Evolutionary conservation across 2,329 filamentous ascomycete genomes (phyloP).

Genomic region (Plectosphaerella cucumerina): DNA sequence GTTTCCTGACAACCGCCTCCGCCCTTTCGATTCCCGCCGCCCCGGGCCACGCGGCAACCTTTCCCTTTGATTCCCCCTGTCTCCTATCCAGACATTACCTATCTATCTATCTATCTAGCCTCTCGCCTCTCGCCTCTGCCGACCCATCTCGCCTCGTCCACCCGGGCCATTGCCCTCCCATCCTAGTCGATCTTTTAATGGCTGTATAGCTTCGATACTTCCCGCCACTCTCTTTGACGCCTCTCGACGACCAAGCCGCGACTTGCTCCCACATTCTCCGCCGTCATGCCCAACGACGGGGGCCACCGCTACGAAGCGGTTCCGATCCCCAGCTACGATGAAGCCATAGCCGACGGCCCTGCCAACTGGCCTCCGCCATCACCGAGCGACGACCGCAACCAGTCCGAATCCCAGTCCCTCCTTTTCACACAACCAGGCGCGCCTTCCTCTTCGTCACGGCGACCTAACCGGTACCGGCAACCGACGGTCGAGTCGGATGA

Average conservation of each 20-base stretch:
- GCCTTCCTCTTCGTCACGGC: constrained; percentile 33
- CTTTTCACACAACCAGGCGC: constrained; percentile 50
- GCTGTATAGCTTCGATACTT: not conserved
- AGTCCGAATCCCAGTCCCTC: constrained; percentile 74
- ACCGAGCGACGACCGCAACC: constrained; percentile 53
- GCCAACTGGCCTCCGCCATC: constrained; percentile 24
- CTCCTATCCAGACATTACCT: too few species aligned
- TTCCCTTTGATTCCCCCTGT: too few species aligned
- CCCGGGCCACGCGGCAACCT: too few species aligned
- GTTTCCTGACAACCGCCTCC: too few species aligned
- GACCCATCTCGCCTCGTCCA: too few species aligned
- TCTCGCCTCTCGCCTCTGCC: too few species aligned
- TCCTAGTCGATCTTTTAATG: not conserved
- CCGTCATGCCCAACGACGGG: constrained; percentile 11
- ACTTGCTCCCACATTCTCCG: not conserved
- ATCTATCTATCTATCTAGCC: too few species aligned
- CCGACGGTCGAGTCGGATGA: constrained; percentile 79
- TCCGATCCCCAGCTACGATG: constrained; percentile 33
- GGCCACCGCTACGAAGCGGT: constrained; percentile 31
- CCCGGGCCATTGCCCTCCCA: not conserved
- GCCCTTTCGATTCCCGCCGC: too few species aligned
- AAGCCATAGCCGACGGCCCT: constrained; percentile 29
- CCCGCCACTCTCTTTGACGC: not conserved
- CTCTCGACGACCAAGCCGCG: not conserved
- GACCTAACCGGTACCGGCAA: constrained; percentile 62